These are phyloP conservation scores for Neofusicoccum kwambonambiense DNA, from an alignment of 2,329 filamentous ascomycete genomes.

Conservation along the genomic window DNA sequence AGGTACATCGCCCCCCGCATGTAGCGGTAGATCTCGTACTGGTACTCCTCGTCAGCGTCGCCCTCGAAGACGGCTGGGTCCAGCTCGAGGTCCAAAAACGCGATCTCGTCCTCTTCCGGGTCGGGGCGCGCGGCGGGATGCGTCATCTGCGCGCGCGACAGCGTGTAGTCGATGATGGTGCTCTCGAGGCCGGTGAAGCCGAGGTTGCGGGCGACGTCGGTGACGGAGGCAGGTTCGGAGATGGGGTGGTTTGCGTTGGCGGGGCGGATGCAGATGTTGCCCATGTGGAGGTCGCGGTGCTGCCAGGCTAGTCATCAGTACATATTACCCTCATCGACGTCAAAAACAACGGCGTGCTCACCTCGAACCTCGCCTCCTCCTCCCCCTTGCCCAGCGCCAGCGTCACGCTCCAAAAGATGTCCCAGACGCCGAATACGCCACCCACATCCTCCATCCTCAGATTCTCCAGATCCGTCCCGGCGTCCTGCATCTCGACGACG, in stretches of 20 bases:
- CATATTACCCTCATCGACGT: too few species aligned
- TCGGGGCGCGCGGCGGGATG: conserved; percentile 18
- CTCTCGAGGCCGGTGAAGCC: conserved; percentile 58
- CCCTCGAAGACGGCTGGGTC: conserved; percentile 47
- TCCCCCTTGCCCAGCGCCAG: conserved; percentile 62
- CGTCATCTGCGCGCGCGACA: conserved; percentile 58
- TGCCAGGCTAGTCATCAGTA: conserved; percentile 19
- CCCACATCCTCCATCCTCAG: conserved; percentile 27
- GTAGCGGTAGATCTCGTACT: conserved; percentile 57
- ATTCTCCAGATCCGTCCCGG: conserved; percentile 54
- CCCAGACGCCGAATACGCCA: conserved; percentile 52
- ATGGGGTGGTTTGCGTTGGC: conserved; percentile 23
- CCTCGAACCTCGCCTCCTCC: conserved; percentile 59
- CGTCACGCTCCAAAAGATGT: conserved; percentile 67
- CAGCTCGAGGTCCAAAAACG: conserved; percentile 47
- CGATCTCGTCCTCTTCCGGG: conserved; percentile 28
- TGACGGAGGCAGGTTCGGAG: conserved; percentile 27
- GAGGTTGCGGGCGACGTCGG: conserved; percentile 41
- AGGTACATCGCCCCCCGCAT: conserved; percentile 49
- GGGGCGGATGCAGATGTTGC: conserved; percentile 61
- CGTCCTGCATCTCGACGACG: conserved; percentile 65
- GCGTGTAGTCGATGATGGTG: conserved; percentile 67
- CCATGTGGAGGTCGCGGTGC: conserved; percentile 65
- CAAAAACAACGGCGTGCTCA: conserved; percentile 20
- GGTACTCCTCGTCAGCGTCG: conserved; percentile 49